phyloP scores from a whole-genome alignment of 2,329 filamentous ascomycete species.

The Zymoseptoria pseudotritici region DNA sequence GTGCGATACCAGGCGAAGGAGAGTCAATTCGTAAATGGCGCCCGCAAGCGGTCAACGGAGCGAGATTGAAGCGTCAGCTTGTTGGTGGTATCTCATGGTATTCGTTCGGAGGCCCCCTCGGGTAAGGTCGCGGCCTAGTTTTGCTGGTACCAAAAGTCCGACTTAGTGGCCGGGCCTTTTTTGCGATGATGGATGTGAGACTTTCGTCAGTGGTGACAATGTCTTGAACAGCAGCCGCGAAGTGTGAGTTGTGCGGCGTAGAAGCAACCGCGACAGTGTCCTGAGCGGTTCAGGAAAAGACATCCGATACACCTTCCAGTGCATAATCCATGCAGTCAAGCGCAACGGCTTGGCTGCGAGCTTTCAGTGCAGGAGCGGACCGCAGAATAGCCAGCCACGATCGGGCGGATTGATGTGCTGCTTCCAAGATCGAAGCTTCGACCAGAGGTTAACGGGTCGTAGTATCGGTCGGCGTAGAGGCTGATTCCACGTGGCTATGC shows the following conservation, averaged over 20 bases:
- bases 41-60: conserved; percentile 6
- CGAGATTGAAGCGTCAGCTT: conserved; percentile 13
- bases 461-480: not conserved
- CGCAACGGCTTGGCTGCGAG: not conserved
- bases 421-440: not conserved
- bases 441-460: not conserved
- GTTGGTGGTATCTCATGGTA: conserved; percentile 7
- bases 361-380: not conserved
- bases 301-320: conserved; percentile 16
- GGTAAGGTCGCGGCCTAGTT: conserved; percentile 5
- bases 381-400: not conserved
- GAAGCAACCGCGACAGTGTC: conserved; percentile 4
- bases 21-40: not conserved
- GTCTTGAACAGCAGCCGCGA: conserved; percentile 5
- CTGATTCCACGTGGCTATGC: not conserved
- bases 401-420: not conserved
- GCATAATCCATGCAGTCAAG: not conserved
- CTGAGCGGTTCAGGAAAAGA: conserved; percentile 12
- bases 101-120: conserved; percentile 14
- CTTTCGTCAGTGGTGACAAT: conserved; percentile 7
- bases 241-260: conserved; percentile 1
- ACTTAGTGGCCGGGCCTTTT: not conserved
- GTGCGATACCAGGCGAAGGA: not conserved
- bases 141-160: conserved; percentile 8
- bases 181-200: not conserved